Conservation (phyloP, 768 basidiomycete species). For the Antrodiella citrinella region DNA sequence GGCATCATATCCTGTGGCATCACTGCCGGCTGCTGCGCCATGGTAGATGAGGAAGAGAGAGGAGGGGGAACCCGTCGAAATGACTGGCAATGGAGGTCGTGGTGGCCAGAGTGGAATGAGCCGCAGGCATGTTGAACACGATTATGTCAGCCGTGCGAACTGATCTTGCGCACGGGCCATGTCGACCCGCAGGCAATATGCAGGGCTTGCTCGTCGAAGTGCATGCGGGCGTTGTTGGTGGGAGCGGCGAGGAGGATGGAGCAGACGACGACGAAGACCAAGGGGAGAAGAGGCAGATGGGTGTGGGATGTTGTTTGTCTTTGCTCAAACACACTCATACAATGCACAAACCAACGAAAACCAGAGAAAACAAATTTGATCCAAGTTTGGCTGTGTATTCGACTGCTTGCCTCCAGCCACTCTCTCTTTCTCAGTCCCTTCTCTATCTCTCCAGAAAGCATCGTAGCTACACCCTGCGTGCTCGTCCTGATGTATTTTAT, state of each 20-base stretch:
- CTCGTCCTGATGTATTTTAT: too few species aligned
- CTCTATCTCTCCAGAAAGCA: neutral
- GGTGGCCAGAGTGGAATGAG: neutral
- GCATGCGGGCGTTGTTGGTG: neutral
- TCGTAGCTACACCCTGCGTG: too few species aligned
- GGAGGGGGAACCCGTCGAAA: neutral
- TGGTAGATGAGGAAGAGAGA: conserved; percentile 17
- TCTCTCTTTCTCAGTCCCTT: conserved; percentile 1
- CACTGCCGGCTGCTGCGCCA: conserved; percentile 33
- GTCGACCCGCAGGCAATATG: neutral
- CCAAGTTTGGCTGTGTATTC: conserved; percentile 18
- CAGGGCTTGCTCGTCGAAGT: neutral
- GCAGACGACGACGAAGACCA: conserved; percentile 14
- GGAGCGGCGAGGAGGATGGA: conserved; percentile 19
- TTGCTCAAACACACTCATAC: conserved; percentile 54
- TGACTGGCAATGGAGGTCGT: neutral
- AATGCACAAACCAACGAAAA: conserved; percentile 68
- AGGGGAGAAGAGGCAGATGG: conserved; percentile 20
- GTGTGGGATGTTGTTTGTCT: conserved; percentile 32
- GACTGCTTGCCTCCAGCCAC: neutral
- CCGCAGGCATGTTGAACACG: conserved; percentile 7
- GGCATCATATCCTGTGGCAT: conserved; percentile 58
- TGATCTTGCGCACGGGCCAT: conserved; percentile 21
- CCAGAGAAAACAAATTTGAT: conserved; percentile 62
- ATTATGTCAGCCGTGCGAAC: conserved; percentile 22